Evolutionary conservation across 768 basidiomycete species (phyloP), one percentile per base, ranked within the genome.

Genomic region (Lactarius hengduanensis): DNA sequence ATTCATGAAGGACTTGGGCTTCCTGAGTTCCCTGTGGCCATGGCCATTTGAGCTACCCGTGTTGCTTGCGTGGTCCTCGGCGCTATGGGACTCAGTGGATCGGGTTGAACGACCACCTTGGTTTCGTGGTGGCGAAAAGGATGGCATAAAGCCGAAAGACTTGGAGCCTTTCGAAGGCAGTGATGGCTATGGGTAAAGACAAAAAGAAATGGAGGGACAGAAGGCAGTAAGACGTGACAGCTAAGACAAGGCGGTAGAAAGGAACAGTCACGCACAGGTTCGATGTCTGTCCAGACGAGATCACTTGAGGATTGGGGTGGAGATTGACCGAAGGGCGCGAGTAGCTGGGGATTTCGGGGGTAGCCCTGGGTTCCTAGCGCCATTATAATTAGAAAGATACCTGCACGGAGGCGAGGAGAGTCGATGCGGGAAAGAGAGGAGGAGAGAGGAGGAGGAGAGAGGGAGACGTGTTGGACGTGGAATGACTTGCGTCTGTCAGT

Each of bases 1-100:
- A 63, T 73, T 73, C 53, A 84, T 73, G 18, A 82, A 83, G 10
- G 81, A 78, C 74, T 83, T 87, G 40, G 78, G 73, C 74, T 80
- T 86, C 59, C 81, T 81, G 9, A 79, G 72, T 61, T 81, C 78
- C 64, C 73, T 55, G 41, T 71, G 69, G 64, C 70, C 62, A 78
- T 78, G 30, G 74, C 74, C 69, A 40, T 9, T 55, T 72, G n/a
- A n/a, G n/a, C n/a, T n/a, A n/a, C n/a, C 26, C 75, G 71, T 77
- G 70, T 74, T 22, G 15, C 61, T 76, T 47, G 62, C 69, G 5
- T 73, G 67, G 53, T 78, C 79, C 45, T 71, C 67, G 36, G 72
- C 15, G 16, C 71, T 64, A 41, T 71, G 67, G n/a, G 77, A 66
- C 68, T 79, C 78, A 61, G 68, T 76, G 38, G 67, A 62, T 62